Percentiles rank a stretch among this genome's conserved stretches.
Evolutionary conservation across 768 basidiomycete genomes (phyloP).

Genomic region (Phaeolepiota aurea): DNA sequence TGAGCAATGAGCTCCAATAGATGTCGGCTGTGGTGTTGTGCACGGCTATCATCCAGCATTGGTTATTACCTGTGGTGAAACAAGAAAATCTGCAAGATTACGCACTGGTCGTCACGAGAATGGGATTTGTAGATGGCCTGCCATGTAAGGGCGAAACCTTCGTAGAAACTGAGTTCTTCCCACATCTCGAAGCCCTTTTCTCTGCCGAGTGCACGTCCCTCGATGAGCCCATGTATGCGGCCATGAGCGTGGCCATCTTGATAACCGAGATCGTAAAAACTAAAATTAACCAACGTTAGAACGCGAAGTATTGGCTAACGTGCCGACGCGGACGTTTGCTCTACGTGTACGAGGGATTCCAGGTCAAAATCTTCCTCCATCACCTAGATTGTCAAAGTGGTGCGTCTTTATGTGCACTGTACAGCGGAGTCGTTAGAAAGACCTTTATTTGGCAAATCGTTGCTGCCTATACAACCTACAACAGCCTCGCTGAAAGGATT

Average conservation of each 20-base stretch:
- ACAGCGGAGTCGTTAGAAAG: too few relatives aligned
- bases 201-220: constrained; percentile 82
- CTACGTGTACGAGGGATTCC: constrained; percentile 43
- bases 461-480: too few relatives aligned
- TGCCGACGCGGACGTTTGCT: constrained; percentile 36
- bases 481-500: too few relatives aligned
- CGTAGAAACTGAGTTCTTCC: constrained; percentile 94
- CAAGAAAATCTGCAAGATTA: constrained; percentile 8
- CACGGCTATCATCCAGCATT: constrained; percentile 34
- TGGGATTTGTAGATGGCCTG: constrained; percentile 30
- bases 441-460: too few relatives aligned
- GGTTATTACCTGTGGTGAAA: too few relatives aligned
- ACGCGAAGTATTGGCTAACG: neutral
- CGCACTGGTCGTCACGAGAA: constrained; percentile 40
- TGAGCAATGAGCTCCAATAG: constrained; percentile 64
- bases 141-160: constrained; percentile 80
- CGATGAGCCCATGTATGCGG: constrained; percentile 80
- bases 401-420: too few relatives aligned
- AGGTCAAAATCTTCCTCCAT: too few relatives aligned
- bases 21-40: constrained; percentile 52
- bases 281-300: constrained; percentile 16
- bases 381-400: too few relatives aligned
- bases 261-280: constrained; percentile 79
- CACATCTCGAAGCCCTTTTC: constrained; percentile 94
- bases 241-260: constrained; percentile 78